Evolutionary conservation across 2,329 filamentous ascomycete genomes (phyloP), one percentile per base, ranked within the genome.

Genomic region (Pseudopithomyces chartarum): DNA sequence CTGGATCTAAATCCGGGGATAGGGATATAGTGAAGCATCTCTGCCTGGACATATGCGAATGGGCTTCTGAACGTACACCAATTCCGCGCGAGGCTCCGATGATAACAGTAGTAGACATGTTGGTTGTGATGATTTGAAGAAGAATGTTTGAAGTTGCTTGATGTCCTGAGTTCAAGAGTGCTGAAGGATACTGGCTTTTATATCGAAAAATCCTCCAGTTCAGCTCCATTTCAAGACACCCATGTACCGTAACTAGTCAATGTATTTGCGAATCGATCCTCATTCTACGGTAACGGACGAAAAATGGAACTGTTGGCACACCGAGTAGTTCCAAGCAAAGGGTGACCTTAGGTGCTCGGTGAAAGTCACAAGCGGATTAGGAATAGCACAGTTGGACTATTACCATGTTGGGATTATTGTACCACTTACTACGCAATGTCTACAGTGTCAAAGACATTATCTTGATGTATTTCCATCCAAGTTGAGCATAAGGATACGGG

Each of bases 71-170:
- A 53, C 54, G 32, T 62, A 62, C 60, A 29, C 60, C 60, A 44
- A 62, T 57, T 26, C 60, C 57, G 46, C 60, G 55, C 23, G 60
- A 62, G 36, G 57, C 60, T 10, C 60, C 60, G 36, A 59, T 34
- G 17, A 62, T 46, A 46, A 62, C 60, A 10, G 26, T 55, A 29
- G 39, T 50, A 50, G 44, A 12, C 45, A 55, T 55, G 36, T 55
- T 54, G 33, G 46, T 20, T 20, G 17, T n/a, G 45, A 32, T 22
- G 20, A 47, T 19, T 34, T 10, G 33, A 43, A 54, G 33, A 38
- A 42, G 33, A 29, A 42, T 22, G 43, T 54, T 54, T 44, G 40
- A 54, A 34, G 22, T n/a, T 54, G 33, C 15, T 54, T n/a, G 33
- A 42, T 47, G 22, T 42, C 34, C 47, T 33, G 40, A 42, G 33